These are phyloP conservation scores for Collybia sp. DNA, from an alignment of 768 basidiomycete genomes.

Conservation along the genomic window DNA sequence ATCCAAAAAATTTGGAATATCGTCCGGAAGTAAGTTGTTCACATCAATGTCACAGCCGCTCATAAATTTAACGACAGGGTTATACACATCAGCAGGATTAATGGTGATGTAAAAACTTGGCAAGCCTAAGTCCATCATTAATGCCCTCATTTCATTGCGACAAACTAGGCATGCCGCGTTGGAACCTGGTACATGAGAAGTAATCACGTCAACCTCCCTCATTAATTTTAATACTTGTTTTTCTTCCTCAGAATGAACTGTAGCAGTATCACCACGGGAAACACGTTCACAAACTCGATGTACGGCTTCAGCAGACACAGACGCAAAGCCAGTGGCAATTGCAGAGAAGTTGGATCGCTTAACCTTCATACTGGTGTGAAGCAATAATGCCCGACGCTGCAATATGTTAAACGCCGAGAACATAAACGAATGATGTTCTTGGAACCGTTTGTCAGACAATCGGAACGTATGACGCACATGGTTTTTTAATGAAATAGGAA, in stretches of 20 bases:
- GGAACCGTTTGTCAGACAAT: conserved; percentile 26
- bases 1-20: conserved; percentile 21
- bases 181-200: conserved; percentile 22
- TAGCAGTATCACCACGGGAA: not conserved
- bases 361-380: conserved; percentile 27
- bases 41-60: conserved; percentile 29
- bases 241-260: conserved; percentile 4
- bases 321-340: conserved; percentile 18
- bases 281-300: conserved; percentile 10
- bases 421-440: conserved; percentile 33
- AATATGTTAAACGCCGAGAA: conserved; percentile 38
- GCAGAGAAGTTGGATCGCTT: conserved; percentile 15
- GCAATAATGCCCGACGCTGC: conserved; percentile 23
- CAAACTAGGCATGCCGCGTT: conserved; percentile 17
- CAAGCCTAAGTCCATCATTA: conserved; percentile 27
- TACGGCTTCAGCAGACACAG: conserved; percentile 67
- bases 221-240: conserved; percentile 9
- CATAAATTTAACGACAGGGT: conserved; percentile 33
- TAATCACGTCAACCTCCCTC: conserved; percentile 14
- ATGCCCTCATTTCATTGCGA: conserved; percentile 31
- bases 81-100: conserved; percentile 37
- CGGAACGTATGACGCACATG: conserved; percentile 29
- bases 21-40: conserved; percentile 18
- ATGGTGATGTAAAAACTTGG: conserved; percentile 40
- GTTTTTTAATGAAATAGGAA: conserved; percentile 18